Base-by-base conservation (phyloP, 1,284 basidiomycete species). In the Tilletia caries region DNA sequence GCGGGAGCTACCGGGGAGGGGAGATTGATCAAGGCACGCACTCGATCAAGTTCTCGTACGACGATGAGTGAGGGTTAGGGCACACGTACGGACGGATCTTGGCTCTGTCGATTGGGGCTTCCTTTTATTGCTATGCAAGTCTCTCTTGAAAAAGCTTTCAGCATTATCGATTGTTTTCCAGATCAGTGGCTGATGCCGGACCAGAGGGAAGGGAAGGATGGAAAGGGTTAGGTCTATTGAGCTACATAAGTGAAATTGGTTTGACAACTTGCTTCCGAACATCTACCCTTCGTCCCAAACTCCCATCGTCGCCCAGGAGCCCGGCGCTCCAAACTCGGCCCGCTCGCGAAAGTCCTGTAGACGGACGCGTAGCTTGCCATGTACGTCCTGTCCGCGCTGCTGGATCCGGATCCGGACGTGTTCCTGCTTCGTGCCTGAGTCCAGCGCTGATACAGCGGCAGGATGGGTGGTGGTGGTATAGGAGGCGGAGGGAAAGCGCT, bases 1-100 rank as follows among this genome's bases (percentile, higher is more conserved):
- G 91, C 76, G 95, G 94, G 2, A 84, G 72, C 64, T 84, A 84
- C 72, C 70, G 78, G 33, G 83, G 83, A 32, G 82, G 83, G 27
- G 74, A 73, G 74, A 83, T 83, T 67, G 80, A 80, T 29, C 75
- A 79, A 29, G 76, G 77, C 20, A 71, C 69, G 8, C 77, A 81
- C 71, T 78, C 76, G 25, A 81, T 82, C 75, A 82, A 82, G 71
- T 82, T 82, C 67, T 72, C 74, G 32, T 80, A 82, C 71, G 79
- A 79, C 65, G 79, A 81, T 66, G 77, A 79, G 68, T 68, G 41
- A 48, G 34, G 10, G 37, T 10, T 2, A 15, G 37, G 8, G 37
- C 8, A 6, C 1, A 41, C 37, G 37, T 4, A 46, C 33, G 23
- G 15, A 43, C 12, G n/a, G n/a, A n/a, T n/a, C n/a, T n/a, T n/a